phyloP scores from a whole-genome alignment of 345 rosid genomes.

The Lepidium africanum region DNA sequence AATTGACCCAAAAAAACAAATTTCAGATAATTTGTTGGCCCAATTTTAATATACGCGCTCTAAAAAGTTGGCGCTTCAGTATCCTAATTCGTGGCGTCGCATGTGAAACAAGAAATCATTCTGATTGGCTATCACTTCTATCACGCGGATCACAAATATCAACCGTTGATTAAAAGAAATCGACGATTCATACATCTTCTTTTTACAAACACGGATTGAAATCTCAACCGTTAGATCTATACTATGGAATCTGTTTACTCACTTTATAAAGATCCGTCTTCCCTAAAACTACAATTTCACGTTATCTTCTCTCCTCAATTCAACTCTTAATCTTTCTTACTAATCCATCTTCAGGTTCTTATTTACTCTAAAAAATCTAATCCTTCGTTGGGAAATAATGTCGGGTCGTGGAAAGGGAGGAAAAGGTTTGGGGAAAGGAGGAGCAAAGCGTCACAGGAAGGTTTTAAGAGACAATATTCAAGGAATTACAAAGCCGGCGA shows the following conservation, averaged over 20 bases:
- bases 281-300: not conserved
- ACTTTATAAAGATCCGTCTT: not conserved
- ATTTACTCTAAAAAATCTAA: not conserved
- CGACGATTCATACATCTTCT: not conserved
- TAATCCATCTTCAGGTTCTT: not conserved
- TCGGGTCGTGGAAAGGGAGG: constrained; percentile 38
- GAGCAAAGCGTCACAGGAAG: constrained; percentile 37
- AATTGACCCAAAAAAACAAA: too few species aligned
- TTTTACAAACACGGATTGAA: too few species aligned
- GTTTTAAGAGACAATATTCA: constrained; percentile 34
- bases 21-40: too few species aligned
- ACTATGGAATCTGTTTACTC: not conserved
- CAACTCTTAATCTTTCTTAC: not conserved
- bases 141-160: not conserved
- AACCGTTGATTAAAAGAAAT: constrained; percentile 5
- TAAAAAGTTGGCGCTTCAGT: constrained; percentile 9
- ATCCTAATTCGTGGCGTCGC: not conserved
- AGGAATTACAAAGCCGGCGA: constrained; percentile 37
- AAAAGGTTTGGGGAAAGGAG: constrained; percentile 33
- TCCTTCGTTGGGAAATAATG: not conserved
- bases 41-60: too few species aligned
- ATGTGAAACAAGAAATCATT: not conserved
- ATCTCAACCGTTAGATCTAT: constrained; percentile 17
- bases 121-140: not conserved
- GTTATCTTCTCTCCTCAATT: accelerated